Conservation (phyloP, 805 yeast genomes). For the Pichia cabralensis region DNA sequence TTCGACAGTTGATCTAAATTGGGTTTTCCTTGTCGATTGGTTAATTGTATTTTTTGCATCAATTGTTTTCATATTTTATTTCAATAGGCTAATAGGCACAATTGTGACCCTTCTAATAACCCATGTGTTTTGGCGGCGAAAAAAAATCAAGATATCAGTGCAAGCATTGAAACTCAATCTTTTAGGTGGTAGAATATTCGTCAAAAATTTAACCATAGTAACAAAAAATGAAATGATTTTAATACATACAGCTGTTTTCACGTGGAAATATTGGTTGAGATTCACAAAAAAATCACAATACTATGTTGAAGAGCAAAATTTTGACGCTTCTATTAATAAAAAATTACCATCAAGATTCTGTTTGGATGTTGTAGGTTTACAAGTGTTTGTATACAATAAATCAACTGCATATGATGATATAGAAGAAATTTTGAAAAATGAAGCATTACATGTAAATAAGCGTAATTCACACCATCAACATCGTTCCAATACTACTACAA, state of each 20-base stretch:
- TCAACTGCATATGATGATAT: conserved; percentile 56
- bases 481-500: not conserved
- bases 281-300: conserved; percentile 32
- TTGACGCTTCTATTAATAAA: conserved; percentile 28
- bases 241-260: conserved; percentile 59
- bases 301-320: conserved; percentile 15
- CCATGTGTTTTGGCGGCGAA: conserved; percentile 53
- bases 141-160: conserved; percentile 47
- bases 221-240: conserved; percentile 68
- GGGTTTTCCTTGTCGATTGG: conserved; percentile 87
- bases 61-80: conserved; percentile 60
- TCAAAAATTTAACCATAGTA: conserved; percentile 64
- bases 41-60: conserved; percentile 52
- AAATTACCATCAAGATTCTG: conserved; percentile 46
- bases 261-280: conserved; percentile 88
- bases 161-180: conserved; percentile 71
- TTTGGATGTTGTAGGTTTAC: conserved; percentile 65
- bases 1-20: conserved; percentile 25
- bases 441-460: conserved; percentile 2
- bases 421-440: conserved; percentile 7
- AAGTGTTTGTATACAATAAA: conserved; percentile 74
- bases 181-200: conserved; percentile 72
- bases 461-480: not conserved
- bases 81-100: conserved; percentile 62
- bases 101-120: conserved; percentile 41